Percentiles rank a stretch among this genome's conserved stretches.
These are phyloP conservation scores for Nitzschia palea DNA, from an alignment of 108 stramenopile genomes.

Conservation along the genomic window DNA sequence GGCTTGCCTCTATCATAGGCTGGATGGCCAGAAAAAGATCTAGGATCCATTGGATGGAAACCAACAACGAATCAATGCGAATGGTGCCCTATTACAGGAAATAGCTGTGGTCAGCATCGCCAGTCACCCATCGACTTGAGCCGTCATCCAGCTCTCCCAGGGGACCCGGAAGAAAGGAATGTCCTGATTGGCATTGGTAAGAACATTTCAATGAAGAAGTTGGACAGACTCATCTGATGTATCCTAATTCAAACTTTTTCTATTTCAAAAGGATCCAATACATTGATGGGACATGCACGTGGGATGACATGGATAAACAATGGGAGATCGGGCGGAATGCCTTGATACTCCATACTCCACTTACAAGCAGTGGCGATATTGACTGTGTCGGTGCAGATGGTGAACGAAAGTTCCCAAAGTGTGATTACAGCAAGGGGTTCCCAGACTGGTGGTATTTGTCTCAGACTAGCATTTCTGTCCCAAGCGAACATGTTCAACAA, in stretches of 20 bases:
- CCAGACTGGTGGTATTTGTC: conserved; percentile 45
- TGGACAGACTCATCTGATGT: not conserved
- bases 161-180: conserved; percentile 28
- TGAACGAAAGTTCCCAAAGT: conserved; percentile 22
- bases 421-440: conserved; percentile 52
- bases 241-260: not conserved
- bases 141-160: conserved; percentile 48
- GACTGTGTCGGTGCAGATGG: conserved; percentile 27
- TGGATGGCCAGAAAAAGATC: conserved; percentile 50
- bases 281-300: conserved; percentile 35
- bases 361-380: conserved; percentile 29
- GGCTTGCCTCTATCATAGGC: conserved; percentile 12
- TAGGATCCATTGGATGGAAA: conserved; percentile 31
- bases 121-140: conserved; percentile 66
- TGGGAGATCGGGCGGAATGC: conserved; percentile 38
- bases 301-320: conserved; percentile 38
- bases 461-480: conserved; percentile 61
- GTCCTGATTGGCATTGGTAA: conserved; percentile 48
- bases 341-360: conserved; percentile 28
- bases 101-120: conserved; percentile 32
- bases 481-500: conserved; percentile 61
- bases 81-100: conserved; percentile 43
- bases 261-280: conserved; percentile 36
- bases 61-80: conserved; percentile 34
- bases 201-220: conserved; percentile 8